These are phyloP conservation scores for Aspergillus ochraceoroseus DNA, from an alignment of 2,329 filamentous ascomycete genomes.

Conservation along the genomic window DNA sequence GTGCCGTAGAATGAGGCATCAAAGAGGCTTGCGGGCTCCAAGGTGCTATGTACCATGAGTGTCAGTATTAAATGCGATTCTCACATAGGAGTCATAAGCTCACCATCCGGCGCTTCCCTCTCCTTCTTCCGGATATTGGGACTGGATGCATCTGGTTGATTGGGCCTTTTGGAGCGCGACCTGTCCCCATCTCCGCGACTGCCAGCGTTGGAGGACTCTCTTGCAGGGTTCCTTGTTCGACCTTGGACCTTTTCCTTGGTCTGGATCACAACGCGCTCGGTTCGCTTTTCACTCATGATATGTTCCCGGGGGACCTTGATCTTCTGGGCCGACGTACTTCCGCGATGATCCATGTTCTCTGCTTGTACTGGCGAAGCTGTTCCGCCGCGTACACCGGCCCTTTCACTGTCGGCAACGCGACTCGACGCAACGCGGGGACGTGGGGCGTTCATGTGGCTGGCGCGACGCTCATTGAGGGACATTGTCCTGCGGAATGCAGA, in stretches of 20 bases:
- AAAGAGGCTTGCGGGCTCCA: conserved; percentile 81
- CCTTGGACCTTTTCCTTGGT: conserved; percentile 60
- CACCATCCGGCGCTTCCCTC: conserved; percentile 32
- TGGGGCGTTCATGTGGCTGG: conserved; percentile 36
- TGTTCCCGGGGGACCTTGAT: conserved; percentile 34
- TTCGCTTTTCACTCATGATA: conserved; percentile 37
- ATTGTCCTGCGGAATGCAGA: conserved; percentile 30
- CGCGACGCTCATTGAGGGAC: conserved; percentile 40
- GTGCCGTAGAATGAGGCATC: conserved; percentile 63
- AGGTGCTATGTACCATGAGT: conserved; percentile 32
- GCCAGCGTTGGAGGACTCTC: conserved; percentile 34
- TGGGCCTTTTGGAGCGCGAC: conserved; percentile 28
- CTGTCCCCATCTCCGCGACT: conserved; percentile 37
- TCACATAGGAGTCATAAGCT: conserved; percentile 15
- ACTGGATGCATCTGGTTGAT: conserved; percentile 23
- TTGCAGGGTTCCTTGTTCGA: conserved; percentile 56
- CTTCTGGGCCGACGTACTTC: conserved; percentile 31
- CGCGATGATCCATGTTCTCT: conserved; percentile 33
- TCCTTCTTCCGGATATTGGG: conserved; percentile 31
- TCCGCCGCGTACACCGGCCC: conserved; percentile 25
- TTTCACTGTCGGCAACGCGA: conserved; percentile 37
- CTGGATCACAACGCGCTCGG: conserved; percentile 49
- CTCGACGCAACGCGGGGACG: conserved; percentile 41
- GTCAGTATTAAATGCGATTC: conserved; percentile 16
- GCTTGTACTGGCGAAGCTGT: conserved; percentile 29